Evolutionary conservation across 2,329 filamentous ascomycete species (phyloP).

Genomic region (Rugonectria rugulosa): DNA sequence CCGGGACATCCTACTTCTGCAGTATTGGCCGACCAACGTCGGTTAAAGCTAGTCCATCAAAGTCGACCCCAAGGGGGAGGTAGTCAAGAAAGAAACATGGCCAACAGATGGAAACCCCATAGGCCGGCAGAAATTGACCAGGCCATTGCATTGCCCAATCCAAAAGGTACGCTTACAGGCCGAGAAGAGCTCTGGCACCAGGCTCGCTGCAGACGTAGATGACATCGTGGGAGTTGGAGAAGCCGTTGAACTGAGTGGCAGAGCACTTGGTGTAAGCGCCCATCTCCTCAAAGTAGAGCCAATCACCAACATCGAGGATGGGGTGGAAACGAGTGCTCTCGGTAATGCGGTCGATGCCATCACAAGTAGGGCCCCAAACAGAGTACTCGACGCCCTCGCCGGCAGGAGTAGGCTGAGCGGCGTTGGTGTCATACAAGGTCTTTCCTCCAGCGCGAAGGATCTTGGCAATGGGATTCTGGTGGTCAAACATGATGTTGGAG

Average conservation of each 20-base stretch:
- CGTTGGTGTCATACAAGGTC: conserved; percentile 64
- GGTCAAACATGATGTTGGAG: conserved; percentile 98
- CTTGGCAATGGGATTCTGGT: conserved; percentile 88
- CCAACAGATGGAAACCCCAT: neutral
- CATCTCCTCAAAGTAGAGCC: conserved; percentile 99
- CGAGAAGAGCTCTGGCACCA: conserved; percentile 78
- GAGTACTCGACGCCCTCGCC: conserved; percentile 79
- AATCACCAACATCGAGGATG: conserved; percentile 89
- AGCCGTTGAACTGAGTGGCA: conserved; percentile 97
- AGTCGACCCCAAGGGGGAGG: too few relatives aligned
- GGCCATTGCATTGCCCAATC: neutral
- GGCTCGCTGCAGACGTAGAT: conserved; percentile 96
- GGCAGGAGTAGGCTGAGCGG: conserved; percentile 55
- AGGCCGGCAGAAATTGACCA: too few relatives aligned
- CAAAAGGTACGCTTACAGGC: too few relatives aligned
- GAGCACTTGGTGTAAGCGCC: conserved; percentile 98
- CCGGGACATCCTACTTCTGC: too few relatives aligned
- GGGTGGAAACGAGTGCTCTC: conserved; percentile 80
- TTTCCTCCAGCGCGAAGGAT: conserved; percentile 71
- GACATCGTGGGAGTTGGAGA: conserved; percentile 89
- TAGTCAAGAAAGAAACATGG: conserved; percentile 33
- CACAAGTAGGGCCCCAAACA: conserved; percentile 97
- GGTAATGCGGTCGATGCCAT: conserved; percentile 95
- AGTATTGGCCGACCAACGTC: too few relatives aligned
- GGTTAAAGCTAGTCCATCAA: too few relatives aligned